Conservation (phyloP, 169 alveolate species). For the Plasmodium ovale region DNA sequence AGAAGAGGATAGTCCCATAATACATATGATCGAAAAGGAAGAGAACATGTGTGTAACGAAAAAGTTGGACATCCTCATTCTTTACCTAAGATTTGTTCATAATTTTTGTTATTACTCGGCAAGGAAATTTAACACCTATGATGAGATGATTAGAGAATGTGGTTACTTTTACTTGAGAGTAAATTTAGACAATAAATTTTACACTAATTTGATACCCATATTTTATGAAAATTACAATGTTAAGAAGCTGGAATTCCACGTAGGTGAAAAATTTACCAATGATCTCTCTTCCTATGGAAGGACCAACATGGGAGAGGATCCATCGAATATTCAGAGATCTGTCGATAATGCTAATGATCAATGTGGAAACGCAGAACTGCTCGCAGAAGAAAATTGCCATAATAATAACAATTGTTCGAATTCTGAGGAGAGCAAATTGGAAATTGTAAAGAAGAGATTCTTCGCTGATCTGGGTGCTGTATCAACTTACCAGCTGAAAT, state of each 20-base stretch:
- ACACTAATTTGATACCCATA: conserved; percentile 30
- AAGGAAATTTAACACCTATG: conserved; percentile 63
- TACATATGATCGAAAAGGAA: conserved; percentile 32
- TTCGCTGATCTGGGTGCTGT: background rate
- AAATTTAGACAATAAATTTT: conserved; percentile 22
- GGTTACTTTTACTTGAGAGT: conserved; percentile 66
- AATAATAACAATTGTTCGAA: background rate
- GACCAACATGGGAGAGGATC: background rate
- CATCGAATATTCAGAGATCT: background rate
- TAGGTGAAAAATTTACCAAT: background rate
- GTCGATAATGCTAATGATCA: background rate
- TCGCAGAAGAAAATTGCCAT: background rate
- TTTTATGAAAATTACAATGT: conserved; percentile 69
- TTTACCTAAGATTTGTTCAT: conserved; percentile 67
- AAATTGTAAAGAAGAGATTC: conserved; percentile 8
- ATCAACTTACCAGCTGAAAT: conserved; percentile 51
- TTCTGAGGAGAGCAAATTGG: background rate
- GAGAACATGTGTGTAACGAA: conserved; percentile 3
- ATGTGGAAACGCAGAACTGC: background rate
- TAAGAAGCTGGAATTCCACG: conserved; percentile 4
- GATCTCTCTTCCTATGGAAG: background rate
- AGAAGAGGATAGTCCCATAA: conserved; percentile 46
- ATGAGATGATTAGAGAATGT: conserved; percentile 73
- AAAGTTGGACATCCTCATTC: conserved; percentile 42
- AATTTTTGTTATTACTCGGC: conserved; percentile 74